These are phyloP conservation scores for Xylaria digitata DNA, from an alignment of 2,329 filamentous ascomycete genomes.

Conservation along the genomic window DNA sequence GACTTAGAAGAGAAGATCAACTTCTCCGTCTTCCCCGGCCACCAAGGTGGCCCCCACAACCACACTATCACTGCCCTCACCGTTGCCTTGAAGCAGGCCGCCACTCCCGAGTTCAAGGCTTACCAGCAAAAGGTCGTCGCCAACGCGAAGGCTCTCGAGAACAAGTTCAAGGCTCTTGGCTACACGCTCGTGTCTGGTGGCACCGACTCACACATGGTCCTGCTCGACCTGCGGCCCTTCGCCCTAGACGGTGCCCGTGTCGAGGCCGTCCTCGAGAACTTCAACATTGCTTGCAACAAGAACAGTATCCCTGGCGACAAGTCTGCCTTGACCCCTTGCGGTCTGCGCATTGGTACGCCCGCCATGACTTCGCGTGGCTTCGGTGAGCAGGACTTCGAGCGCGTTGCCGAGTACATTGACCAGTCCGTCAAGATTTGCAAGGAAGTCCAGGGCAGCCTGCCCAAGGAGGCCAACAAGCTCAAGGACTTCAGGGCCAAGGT, in stretches of 20 bases:
- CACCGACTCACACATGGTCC: slow-evolving; percentile 97
- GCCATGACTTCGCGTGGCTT: slow-evolving; percentile 98
- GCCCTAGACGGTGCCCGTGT: slow-evolving; percentile 92
- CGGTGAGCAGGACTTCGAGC: slow-evolving; percentile 89
- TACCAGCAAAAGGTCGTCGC: slow-evolving; percentile 94
- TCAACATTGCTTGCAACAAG: slow-evolving; percentile 99
- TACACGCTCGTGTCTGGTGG: slow-evolving; percentile 96
- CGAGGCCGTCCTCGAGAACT: slow-evolving; percentile 94
- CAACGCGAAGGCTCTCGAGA: slow-evolving; percentile 92
- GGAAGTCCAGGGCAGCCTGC: slow-evolving; percentile 83
- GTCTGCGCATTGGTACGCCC: slow-evolving; percentile 95
- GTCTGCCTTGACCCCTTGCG: slow-evolving; percentile 92
- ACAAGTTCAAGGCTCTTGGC: slow-evolving; percentile 84
- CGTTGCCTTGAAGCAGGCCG: slow-evolving; percentile 94
- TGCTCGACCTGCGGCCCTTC: slow-evolving; percentile 90
- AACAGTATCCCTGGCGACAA: slow-evolving; percentile 98
- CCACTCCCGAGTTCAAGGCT: slow-evolving; percentile 87
- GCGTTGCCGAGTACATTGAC: slow-evolving; percentile 90
- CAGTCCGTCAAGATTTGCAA: slow-evolving; percentile 88
- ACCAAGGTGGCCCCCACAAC: slow-evolving; percentile 99
- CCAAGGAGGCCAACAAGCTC: slow-evolving; percentile 98
- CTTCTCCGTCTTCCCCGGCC: slow-evolving; percentile 98
- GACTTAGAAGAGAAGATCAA: slow-evolving; percentile 97
- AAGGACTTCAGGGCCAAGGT: slow-evolving; percentile 99
- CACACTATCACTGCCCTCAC: slow-evolving; percentile 98